Evolutionary conservation across 2,329 filamentous ascomycete species (phyloP), one percentile per base, ranked within the genome.

Genomic region (Pyrenochaeta sp.): DNA sequence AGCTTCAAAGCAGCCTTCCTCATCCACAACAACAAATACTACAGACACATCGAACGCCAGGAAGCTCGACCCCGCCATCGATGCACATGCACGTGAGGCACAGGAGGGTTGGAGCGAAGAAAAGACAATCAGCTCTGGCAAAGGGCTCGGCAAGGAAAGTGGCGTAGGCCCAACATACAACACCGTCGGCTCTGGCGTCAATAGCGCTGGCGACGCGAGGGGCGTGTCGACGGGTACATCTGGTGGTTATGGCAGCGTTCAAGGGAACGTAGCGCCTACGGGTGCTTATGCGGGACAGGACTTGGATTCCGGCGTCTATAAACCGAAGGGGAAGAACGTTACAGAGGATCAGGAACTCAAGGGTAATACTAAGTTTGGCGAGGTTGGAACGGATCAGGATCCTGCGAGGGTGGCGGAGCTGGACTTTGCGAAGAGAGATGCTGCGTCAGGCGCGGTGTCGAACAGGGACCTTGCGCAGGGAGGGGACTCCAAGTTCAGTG

Each of bases 311-410:
- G 75, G 67, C 24, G 66, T 65, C 37, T 61, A 65, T 15, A 81
- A 82, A 72, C 83, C 84, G 5, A 81, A 85, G 62, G 85, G 85
- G 13, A 77, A 73, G 55, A 84, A 85, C 65, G 62, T 86, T 51
- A 80, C 68, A 0, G 83, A 86, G 61, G 82, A 81, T 25, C 37
- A 50, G 1, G 52, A 67, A 10, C 36, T 74, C 13, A 54, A 58
- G 13, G 72, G 70, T 0, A 65, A 72, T 49, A 61, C 37, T 1
- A 62, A 62, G 54, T 67, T 69, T 60, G 66, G 59, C 1, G 82
- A 85, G 25, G 83, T 88, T 58, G 86, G 86, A 2, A 78, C 79
- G 2, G 73, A 82, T 61, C 79, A 86, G 40, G 86, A 89, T 65
- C 86, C 87, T 2, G 82, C 81, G 2, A 77, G 85, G 30, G 66